A percentile compares a stretch with the other conserved stretches of the same genome.
phyloP scores from a whole-genome alignment of 768 basidiomycete species.

The Lactifluus volemus region DNA sequence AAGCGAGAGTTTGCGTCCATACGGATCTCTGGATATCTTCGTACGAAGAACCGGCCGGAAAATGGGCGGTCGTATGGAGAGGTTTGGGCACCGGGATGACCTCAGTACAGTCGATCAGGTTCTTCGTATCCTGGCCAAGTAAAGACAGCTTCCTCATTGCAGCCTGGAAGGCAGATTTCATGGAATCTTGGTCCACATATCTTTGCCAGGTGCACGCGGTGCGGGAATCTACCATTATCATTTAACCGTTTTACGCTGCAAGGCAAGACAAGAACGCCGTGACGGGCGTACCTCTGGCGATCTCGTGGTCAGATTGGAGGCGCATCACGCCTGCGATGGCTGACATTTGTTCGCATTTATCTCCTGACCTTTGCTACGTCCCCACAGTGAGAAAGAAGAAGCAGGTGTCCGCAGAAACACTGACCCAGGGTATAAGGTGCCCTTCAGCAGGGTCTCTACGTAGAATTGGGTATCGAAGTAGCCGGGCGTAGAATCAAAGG shows the following conservation, averaged over 20 bases:
- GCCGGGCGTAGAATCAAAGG: constrained; percentile 26
- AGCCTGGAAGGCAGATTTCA: constrained; percentile 23
- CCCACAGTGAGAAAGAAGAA: neutral
- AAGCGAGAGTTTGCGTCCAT: neutral
- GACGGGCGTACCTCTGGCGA: constrained; percentile 22
- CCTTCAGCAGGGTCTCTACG: constrained; percentile 30
- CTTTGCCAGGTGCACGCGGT: constrained; percentile 31
- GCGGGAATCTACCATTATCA: constrained; percentile 21
- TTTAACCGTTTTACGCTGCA: neutral
- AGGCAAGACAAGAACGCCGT: neutral
- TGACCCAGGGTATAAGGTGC: constrained; percentile 26
- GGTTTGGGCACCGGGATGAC: constrained; percentile 10
- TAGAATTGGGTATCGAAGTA: constrained; percentile 26
- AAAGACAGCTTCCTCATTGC: constrained; percentile 27
- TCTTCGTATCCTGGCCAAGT: constrained; percentile 22
- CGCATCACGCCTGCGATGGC: constrained; percentile 29
- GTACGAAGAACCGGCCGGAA: constrained; percentile 5
- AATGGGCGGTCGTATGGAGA: neutral
- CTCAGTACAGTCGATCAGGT: constrained; percentile 21
- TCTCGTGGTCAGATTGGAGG: constrained; percentile 27
- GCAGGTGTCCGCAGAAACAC: neutral
- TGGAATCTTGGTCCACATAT: constrained; percentile 26
- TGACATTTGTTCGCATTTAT: constrained; percentile 24
- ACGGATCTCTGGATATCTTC: constrained; percentile 1
- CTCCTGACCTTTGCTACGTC: constrained; percentile 20